Conservation (phyloP, 140 eudicot species). For the Erigeron philadelphicus region DNA sequence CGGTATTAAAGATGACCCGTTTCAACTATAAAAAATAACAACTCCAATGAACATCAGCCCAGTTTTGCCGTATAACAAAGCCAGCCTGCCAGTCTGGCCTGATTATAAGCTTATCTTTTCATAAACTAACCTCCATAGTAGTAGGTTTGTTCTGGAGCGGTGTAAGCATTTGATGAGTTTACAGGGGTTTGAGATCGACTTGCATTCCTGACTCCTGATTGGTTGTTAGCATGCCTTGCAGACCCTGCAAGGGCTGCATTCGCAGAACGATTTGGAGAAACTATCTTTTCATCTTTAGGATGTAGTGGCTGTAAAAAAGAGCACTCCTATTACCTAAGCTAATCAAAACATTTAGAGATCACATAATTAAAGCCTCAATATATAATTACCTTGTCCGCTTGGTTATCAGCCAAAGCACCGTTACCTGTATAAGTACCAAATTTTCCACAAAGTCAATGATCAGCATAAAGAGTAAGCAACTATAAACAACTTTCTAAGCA, state of each 20-base stretch:
- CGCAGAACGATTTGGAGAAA: constrained; percentile 53
- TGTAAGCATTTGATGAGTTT: constrained; percentile 36
- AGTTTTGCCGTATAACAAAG: not conserved
- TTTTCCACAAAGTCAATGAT: not conserved
- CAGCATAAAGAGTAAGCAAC: not conserved
- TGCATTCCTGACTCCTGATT: constrained; percentile 42
- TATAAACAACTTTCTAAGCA: not conserved
- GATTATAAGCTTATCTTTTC: not conserved
- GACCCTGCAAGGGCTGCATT: constrained; percentile 60
- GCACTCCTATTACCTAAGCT: constrained; percentile 13
- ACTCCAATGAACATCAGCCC: not conserved
- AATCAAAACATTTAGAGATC: not conserved
- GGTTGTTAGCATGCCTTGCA: constrained; percentile 38
- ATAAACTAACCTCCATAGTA: constrained; percentile 60
- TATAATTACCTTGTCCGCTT: constrained; percentile 43
- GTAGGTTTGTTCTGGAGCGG: constrained; percentile 58
- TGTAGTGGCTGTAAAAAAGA: constrained; percentile 45
- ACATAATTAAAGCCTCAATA: too few species aligned
- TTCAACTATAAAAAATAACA: not conserved
- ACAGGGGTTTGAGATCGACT: constrained; percentile 44
- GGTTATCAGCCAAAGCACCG: constrained; percentile 38
- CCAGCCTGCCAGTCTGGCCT: not conserved
- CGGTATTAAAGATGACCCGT: not conserved
- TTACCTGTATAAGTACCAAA: constrained; percentile 38
- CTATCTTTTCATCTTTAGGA: constrained; percentile 76